Conservation (phyloP, 495 filamentous ascomycete genomes). For the Penicillium simplicissimum region DNA sequence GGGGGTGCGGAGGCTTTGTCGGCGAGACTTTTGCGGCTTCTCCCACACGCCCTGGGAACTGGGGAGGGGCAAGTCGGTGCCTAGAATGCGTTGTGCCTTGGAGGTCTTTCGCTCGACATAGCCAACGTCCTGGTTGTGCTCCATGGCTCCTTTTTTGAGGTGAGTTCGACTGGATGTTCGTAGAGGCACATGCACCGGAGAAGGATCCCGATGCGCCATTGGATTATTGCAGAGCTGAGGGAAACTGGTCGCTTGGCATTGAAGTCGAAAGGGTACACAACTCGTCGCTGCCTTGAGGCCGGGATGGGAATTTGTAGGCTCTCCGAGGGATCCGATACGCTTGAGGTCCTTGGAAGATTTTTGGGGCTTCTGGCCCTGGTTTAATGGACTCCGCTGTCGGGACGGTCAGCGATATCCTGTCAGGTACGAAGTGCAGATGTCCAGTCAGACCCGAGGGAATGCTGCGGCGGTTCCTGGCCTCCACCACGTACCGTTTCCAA, state of each 20-base stretch:
- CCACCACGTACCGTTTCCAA: slow-evolving; percentile 7
- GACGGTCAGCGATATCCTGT: slow-evolving; percentile 3
- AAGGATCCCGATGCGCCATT: slow-evolving; percentile 23
- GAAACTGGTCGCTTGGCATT: background rate
- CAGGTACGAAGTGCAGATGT: background rate
- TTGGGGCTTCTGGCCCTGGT: background rate
- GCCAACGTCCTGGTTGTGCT: slow-evolving; percentile 20
- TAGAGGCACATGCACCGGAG: slow-evolving; percentile 32
- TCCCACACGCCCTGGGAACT: slow-evolving; percentile 23
- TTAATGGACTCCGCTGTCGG: slow-evolving; percentile 12
- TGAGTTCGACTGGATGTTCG: slow-evolving; percentile 36
- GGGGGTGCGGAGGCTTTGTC: slow-evolving; percentile 35
- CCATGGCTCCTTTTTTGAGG: slow-evolving; percentile 19
- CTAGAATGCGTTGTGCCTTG: slow-evolving; percentile 44
- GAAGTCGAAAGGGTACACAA: background rate
- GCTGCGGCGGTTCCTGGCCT: background rate
- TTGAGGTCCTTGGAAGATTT: background rate
- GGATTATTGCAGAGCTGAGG: slow-evolving; percentile 6
- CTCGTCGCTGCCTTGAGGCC: background rate
- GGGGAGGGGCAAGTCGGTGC: slow-evolving; percentile 34
- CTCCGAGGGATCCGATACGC: background rate
- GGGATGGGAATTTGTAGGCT: background rate
- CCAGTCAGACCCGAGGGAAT: background rate
- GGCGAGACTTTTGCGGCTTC: slow-evolving; percentile 24
- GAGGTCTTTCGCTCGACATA: slow-evolving; percentile 27